A percentile compares a stretch with the other conserved stretches of the same genome.
Evolutionary conservation across 2,329 filamentous ascomycete genomes (phyloP).

Genomic region (Microsporum ferrugineum): DNA sequence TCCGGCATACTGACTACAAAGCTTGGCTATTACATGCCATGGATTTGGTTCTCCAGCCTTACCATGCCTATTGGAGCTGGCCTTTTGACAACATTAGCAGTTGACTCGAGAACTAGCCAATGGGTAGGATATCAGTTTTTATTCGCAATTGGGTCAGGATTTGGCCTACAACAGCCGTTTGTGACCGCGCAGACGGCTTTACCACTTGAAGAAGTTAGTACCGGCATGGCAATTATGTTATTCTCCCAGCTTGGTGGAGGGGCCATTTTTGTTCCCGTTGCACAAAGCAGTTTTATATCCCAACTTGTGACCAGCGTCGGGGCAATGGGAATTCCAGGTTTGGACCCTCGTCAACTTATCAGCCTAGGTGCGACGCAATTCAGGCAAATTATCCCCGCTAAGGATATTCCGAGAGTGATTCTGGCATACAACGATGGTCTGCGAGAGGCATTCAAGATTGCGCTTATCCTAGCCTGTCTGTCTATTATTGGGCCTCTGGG

Average conservation of each 20-base stretch:
- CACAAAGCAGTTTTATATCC: conserved; percentile 43
- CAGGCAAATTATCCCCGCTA: neutral
- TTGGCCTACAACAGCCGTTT: conserved; percentile 22
- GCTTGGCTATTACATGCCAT: conserved; percentile 26
- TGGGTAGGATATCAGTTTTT: conserved; percentile 21
- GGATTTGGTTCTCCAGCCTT: conserved; percentile 24
- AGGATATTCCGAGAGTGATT: neutral
- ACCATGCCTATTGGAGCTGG: conserved; percentile 26
- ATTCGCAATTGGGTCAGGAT: conserved; percentile 24
- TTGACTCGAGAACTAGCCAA: conserved; percentile 16
- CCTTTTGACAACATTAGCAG: conserved; percentile 23
- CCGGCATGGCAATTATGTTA: conserved; percentile 24
- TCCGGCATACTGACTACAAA: conserved; percentile 23
- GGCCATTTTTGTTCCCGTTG: conserved; percentile 42
- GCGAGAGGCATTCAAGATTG: conserved; percentile 19
- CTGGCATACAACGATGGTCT: conserved; percentile 5
- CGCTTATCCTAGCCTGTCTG: conserved; percentile 19
- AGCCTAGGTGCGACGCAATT: neutral
- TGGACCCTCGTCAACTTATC: neutral
- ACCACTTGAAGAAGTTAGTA: conserved; percentile 17
- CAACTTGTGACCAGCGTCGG: conserved; percentile 23
- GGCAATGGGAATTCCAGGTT: neutral
- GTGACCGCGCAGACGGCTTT: conserved; percentile 20
- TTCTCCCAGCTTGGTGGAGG: conserved; percentile 31
- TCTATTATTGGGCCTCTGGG: conserved; percentile 18